Conservation (phyloP, 2,329 filamentous ascomycete species). For the Aspergillus aculeatus region DNA sequence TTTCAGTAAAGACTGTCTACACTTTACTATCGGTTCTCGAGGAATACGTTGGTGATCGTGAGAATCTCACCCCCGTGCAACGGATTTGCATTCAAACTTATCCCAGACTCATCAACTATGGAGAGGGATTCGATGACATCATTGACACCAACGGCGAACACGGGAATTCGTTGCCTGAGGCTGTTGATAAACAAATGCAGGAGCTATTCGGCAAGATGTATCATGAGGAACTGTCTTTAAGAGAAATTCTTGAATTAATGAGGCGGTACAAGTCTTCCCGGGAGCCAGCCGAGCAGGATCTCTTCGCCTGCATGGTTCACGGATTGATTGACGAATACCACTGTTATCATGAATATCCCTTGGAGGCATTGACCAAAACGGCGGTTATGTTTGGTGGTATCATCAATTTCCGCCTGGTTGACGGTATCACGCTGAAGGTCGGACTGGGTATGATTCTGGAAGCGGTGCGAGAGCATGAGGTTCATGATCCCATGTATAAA, state of each 20-base stretch:
- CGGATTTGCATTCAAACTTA: conserved; percentile 88
- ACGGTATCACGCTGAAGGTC: conserved; percentile 84
- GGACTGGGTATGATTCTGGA: conserved; percentile 98
- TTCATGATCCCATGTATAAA: conserved; percentile 92
- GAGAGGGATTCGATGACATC: conserved; percentile 85
- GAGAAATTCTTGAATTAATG: conserved; percentile 79
- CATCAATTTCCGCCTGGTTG: conserved; percentile 88
- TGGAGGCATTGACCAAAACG: conserved; percentile 93
- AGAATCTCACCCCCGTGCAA: conserved; percentile 77
- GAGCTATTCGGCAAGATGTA: conserved; percentile 99
- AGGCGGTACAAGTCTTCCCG: conserved; percentile 84
- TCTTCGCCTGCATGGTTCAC: conserved; percentile 98
- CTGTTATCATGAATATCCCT: conserved; percentile 90
- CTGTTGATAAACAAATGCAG: conserved; percentile 89
- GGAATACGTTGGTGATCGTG: conserved; percentile 58
- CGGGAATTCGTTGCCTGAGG: conserved; percentile 75
- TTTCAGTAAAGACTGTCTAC: conserved; percentile 82
- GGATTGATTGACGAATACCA: conserved; percentile 96
- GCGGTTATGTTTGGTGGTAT: conserved; percentile 96
- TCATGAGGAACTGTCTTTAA: conserved; percentile 80
- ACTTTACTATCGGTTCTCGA: conserved; percentile 76
- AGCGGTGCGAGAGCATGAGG: conserved; percentile 79
- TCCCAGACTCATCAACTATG: conserved; percentile 92
- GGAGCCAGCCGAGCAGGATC: conserved; percentile 81
- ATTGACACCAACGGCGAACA: conserved; percentile 81